These are phyloP conservation scores for Aspergillus sp. DNA, from an alignment of 2,329 filamentous ascomycete species.

Conservation along the genomic window DNA sequence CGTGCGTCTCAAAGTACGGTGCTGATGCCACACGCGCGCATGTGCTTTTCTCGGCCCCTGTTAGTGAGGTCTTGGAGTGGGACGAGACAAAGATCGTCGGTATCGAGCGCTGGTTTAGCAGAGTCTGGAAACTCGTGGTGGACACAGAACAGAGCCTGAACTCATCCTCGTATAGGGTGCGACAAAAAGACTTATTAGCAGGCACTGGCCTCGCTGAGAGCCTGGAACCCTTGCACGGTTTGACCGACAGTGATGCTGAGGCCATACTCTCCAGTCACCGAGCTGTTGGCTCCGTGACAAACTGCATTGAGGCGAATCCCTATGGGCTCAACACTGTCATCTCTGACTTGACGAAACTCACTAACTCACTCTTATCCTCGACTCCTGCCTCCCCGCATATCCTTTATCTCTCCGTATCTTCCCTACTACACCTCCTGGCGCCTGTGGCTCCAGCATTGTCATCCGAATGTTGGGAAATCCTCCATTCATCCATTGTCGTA, in stretches of 20 bases:
- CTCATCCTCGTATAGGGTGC: conserved; percentile 22
- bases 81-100: conserved; percentile 80
- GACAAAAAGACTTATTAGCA: conserved; percentile 17
- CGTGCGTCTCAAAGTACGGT: conserved; percentile 71
- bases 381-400: conserved; percentile 39
- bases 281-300: conserved; percentile 66
- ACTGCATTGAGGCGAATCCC: conserved; percentile 67
- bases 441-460: conserved; percentile 78
- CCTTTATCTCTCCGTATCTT: conserved; percentile 48
- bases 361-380: conserved; percentile 63
- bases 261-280: conserved; percentile 68
- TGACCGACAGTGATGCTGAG: conserved; percentile 38
- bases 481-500: conserved; percentile 40
- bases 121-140: conserved; percentile 61
- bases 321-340: conserved; percentile 80
- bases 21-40: conserved; percentile 83
- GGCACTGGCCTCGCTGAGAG: conserved; percentile 23
- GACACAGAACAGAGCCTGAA: conserved; percentile 32
- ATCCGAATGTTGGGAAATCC: conserved; percentile 73
- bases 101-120: conserved; percentile 75
- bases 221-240: conserved; percentile 26
- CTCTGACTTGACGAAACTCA: conserved; percentile 78
- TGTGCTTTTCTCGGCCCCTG: conserved; percentile 84
- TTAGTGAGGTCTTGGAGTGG: conserved; percentile 83
- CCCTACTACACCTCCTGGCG: conserved; percentile 70